phyloP scores from a whole-genome alignment of 1,284 basidiomycete genomes.

The Schizophyllum commune region DNA sequence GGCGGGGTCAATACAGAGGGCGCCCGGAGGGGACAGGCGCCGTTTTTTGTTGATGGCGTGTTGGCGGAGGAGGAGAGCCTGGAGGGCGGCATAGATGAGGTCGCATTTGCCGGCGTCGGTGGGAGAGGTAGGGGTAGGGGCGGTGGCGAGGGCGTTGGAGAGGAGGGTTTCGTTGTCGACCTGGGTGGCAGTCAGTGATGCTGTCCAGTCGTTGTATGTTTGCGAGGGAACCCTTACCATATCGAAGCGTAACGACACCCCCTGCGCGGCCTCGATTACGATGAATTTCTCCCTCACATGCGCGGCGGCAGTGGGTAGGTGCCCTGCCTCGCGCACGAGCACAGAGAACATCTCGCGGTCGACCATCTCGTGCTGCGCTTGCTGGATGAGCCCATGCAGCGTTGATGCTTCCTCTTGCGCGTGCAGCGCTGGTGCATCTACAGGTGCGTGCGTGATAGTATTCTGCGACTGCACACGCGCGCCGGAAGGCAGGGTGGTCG shows the following conservation, averaged over 20 bases:
- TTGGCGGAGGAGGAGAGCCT: conserved; percentile 55
- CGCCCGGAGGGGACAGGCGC: conserved; percentile 33
- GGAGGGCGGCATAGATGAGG: conserved; percentile 58
- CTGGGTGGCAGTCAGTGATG: background rate
- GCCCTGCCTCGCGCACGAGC: conserved; percentile 64
- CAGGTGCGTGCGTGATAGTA: conserved; percentile 13
- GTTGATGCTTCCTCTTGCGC: conserved; percentile 1
- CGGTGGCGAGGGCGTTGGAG: conserved; percentile 17
- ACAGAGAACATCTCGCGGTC: conserved; percentile 72
- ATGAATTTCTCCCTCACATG: conserved; percentile 70
- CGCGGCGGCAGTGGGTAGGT: conserved; percentile 62
- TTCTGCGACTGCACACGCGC: conserved; percentile 30
- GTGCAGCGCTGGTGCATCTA: no score
- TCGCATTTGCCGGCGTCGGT: conserved; percentile 44
- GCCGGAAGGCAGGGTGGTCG: conserved; percentile 26
- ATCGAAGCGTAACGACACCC: conserved; percentile 61
- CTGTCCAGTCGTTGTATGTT: background rate
- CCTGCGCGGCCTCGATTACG: conserved; percentile 63
- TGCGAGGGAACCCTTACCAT: conserved; percentile 33
- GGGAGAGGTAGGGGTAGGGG: conserved; percentile 9
- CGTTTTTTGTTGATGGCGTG: conserved; percentile 46
- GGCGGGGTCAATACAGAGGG: conserved; percentile 19
- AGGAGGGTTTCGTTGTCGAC: conserved; percentile 19
- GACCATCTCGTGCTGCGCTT: conserved; percentile 62
- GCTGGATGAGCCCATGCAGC: conserved; percentile 43